These are phyloP conservation scores for Aspergillus sp. DNA, from an alignment of 2,329 filamentous ascomycete species.

Conservation along the genomic window DNA sequence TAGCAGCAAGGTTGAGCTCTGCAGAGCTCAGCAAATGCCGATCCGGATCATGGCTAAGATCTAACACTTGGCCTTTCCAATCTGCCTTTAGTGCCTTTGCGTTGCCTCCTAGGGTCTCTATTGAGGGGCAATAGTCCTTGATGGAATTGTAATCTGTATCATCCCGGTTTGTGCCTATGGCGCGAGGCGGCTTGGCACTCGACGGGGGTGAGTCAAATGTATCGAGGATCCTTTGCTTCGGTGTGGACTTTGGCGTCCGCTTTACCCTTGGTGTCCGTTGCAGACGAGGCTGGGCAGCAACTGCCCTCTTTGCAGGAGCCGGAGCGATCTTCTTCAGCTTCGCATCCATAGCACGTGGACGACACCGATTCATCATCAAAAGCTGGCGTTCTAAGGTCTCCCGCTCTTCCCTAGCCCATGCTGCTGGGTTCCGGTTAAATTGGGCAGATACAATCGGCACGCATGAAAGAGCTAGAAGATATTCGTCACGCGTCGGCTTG, in stretches of 20 bases:
- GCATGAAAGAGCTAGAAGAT: conserved; percentile 47
- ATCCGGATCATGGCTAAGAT: conserved; percentile 73
- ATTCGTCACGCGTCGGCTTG: conserved; percentile 48
- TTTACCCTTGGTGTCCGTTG: conserved; percentile 37
- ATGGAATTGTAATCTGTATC: conserved; percentile 78
- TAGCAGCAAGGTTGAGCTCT: conserved; percentile 74
- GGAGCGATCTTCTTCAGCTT: conserved; percentile 46
- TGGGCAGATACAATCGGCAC: conserved; percentile 45
- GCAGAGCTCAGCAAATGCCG: conserved; percentile 72
- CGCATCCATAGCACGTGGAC: conserved; percentile 30
- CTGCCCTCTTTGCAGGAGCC: conserved; percentile 36
- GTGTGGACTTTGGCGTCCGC: conserved; percentile 45
- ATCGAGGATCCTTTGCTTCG: conserved; percentile 42
- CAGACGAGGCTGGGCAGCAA: conserved; percentile 30
- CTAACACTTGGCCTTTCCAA: conserved; percentile 80
- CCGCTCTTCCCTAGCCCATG: conserved; percentile 46
- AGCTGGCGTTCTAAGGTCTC: conserved; percentile 46
- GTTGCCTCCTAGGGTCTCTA: conserved; percentile 65
- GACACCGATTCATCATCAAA: conserved; percentile 43
- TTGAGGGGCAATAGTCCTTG: conserved; percentile 71
- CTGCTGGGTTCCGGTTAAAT: conserved; percentile 48
- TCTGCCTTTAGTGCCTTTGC: conserved; percentile 77
- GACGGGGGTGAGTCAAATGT: conserved; percentile 40
- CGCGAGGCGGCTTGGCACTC: conserved; percentile 46
- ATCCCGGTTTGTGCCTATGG: conserved; percentile 66